Base-by-base conservation (phyloP, 225 moss, liverwort and hornwort genomes). In the Climacium dendroides region DNA sequence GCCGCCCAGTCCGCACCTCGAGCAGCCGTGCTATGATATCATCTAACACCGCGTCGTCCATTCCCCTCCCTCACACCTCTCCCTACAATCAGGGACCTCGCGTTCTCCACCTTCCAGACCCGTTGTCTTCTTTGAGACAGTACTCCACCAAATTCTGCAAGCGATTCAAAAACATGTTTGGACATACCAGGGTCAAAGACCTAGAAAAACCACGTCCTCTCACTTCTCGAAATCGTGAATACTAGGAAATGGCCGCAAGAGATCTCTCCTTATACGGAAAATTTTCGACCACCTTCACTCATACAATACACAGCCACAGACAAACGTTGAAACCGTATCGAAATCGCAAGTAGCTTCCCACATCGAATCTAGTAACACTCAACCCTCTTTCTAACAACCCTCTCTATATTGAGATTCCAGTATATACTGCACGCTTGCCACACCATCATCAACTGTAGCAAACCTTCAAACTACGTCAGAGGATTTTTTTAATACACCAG, bases 21-120 rank as follows among this genome's bases (percentile, higher is more conserved):
- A 98, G 94, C 93, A 98, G 95, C 89, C 98, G 96, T 78, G 89
- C 83, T 88, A 98, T 98, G 83, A 98, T 96, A 91, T 95, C 95
- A 95, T 96, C 96, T 87, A 98, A 94, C 85, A 95, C 92, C 85
- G 89, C 85, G 88, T 91, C 90, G 93, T 98, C 96, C 98, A 98
- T 98, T 92, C 93, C 95, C 92, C 93, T 89, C 90, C 85, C 87
- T 88, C 87, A 86, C 90, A 87, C 45, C 82, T 87, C 71, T 84
- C 88, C 88, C 87, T 86, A 91, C 89, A 67, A 89, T 92, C 55
- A 92, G 83, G 63, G 78, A 78, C 88, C 84, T 89, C 80, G 23
- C 63, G 86, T 81, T 86, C 78, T 93, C 88, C 89, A 74, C 90
- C 87, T 87, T 86, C 70, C 39, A 57, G 57, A 64, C 13, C 61